Evolutionary conservation across 306 rosid genomes (phyloP), one percentile per base, ranked within the genome.

Genomic region (Ziziphus jujuba): DNA sequence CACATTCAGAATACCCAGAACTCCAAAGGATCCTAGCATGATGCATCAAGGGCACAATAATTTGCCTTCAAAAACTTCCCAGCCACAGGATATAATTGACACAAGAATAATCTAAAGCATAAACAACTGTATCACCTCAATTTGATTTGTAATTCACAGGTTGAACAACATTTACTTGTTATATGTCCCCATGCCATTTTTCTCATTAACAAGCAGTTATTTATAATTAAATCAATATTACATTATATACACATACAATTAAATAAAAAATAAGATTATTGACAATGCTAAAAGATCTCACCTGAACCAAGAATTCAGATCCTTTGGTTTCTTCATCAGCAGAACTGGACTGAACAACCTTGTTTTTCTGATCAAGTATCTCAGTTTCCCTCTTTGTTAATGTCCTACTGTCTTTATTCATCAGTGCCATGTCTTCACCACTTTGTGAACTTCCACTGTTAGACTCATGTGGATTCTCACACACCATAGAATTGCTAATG

Each of bases 241-340:
- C n/a, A 54, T 54, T 19, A 20, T 54, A 10, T 13, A 6, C 12
- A 6, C 12, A 56, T 10, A 10, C 9, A 40, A 40, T 40, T 40
- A 40, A 40, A 16, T 8, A 17, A 61, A 53, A 65, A 35, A 65
- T 47, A 8, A 63, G 33, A 72, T 66, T 60, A 53, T 43, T 43
- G 22, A 52, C 44, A 63, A 48, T 60, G 64, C 63, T 38, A 50
- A 59, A 59, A 35, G 9, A 72, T 7, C 53, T 63, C 35, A 92
- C 98, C 93, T 92, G 98, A 74, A 79, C 74, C 77, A 92, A 85
- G 73, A 92, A 92, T 36, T 74, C 83, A 34, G 88, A 92, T 70
- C 96, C 98, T 77, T 71, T 79, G 62, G 79, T 80, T 81, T 88
- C 91, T 63, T 70, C 87, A 66, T 72, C 75, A 48, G 75, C 77